These are phyloP conservation scores for Hypocrella siamensis DNA, from an alignment of 2,329 filamentous ascomycete genomes.

Conservation along the genomic window DNA sequence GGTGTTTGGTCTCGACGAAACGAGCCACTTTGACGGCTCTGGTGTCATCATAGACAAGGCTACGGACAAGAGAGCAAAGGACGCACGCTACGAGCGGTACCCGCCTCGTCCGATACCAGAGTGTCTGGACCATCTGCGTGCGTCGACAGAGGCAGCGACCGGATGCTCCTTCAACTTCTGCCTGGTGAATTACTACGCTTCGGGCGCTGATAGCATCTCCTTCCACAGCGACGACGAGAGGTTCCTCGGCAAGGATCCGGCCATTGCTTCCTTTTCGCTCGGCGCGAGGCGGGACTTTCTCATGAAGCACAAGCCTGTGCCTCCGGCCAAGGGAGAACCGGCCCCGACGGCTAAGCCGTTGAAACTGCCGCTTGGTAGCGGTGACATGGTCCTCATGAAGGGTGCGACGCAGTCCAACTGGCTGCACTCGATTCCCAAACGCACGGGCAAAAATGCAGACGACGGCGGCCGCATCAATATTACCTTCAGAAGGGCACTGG, in stretches of 20 bases:
- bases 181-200: constrained; percentile 72
- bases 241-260: constrained; percentile 53
- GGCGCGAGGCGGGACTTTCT: constrained; percentile 61
- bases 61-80: constrained; percentile 21
- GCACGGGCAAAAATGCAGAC: constrained; percentile 45
- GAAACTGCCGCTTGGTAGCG: constrained; percentile 41
- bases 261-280: constrained; percentile 60
- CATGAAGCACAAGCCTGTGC: constrained; percentile 58
- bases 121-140: constrained; percentile 49
- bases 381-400: constrained; percentile 69
- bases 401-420: constrained; percentile 61
- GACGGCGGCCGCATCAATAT: constrained; percentile 60
- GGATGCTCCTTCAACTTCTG: constrained; percentile 62
- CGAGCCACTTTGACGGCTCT: constrained; percentile 38
- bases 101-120: constrained; percentile 54
- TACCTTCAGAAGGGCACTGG: constrained; percentile 57
- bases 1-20: constrained; percentile 44
- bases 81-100: constrained; percentile 38
- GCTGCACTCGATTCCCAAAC: constrained; percentile 65
- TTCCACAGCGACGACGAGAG: constrained; percentile 71
- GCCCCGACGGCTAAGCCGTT: constrained; percentile 20
- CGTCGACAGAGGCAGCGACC: constrained; percentile 48
- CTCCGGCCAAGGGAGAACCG: constrained; percentile 19
- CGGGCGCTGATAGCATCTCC: constrained; percentile 58
- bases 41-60: constrained; percentile 28